Percentiles rank a stretch among this genome's conserved stretches.
Conservation (phyloP, 768 basidiomycete species). For the Tylopilus plumbeoviolaceoides region DNA sequence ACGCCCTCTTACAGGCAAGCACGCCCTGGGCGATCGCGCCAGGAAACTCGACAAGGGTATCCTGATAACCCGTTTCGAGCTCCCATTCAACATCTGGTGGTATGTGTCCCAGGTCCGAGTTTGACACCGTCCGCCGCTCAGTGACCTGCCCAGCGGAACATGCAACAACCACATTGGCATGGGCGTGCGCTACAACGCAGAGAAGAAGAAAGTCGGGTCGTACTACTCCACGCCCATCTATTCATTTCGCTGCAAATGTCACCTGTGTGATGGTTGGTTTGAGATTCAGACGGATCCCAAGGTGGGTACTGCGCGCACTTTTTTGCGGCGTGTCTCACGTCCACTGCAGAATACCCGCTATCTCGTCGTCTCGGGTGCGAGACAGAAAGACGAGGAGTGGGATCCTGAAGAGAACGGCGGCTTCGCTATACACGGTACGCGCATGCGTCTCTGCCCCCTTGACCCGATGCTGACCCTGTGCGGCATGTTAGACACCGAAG, state of each 20-base stretch:
- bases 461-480: not conserved
- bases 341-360: conserved; percentile 82
- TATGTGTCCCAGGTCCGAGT: conserved; percentile 33
- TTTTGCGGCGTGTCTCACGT: not conserved
- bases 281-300: conserved; percentile 97
- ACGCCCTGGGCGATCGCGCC: conserved; percentile 89
- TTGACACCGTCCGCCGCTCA: not conserved
- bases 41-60: conserved; percentile 96
- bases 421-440: conserved; percentile 78
- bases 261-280: conserved; percentile 94
- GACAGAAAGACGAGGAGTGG: conserved; percentile 95
- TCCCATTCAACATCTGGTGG: conserved; percentile 98
- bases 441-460: not conserved
- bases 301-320: conserved; percentile 39
- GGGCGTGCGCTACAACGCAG: conserved; percentile 99
- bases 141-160: conserved; percentile 56
- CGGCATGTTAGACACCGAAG: conserved; percentile 58
- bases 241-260: conserved; percentile 97
- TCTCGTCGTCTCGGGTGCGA: conserved; percentile 88
- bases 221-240: conserved; percentile 95
- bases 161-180: conserved; percentile 98
- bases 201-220: conserved; percentile 94
- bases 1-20: conserved; percentile 60
- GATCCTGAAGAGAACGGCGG: conserved; percentile 95
- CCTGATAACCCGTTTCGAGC: conserved; percentile 90